Evolutionary conservation across 2,329 filamentous ascomycete species (phyloP).

Genomic region (Trichoderma sp.): DNA sequence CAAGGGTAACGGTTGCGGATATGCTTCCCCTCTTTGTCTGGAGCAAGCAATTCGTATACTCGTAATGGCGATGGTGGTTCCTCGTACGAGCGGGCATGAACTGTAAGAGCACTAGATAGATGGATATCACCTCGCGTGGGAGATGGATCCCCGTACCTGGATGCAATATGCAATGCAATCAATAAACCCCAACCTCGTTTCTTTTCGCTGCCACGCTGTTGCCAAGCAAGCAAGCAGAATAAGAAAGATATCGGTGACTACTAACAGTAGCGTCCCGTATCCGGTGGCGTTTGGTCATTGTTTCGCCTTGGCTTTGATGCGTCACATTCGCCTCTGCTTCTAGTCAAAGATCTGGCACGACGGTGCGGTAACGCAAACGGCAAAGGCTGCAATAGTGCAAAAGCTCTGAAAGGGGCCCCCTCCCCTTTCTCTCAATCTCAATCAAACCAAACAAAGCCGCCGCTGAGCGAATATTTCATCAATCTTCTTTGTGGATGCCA

Average conservation of each 20-base stretch:
- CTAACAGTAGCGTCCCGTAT: background rate
- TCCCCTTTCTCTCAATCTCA: background rate
- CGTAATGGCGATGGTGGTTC: background rate
- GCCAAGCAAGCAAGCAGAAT: no score
- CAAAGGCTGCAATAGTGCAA: constrained; percentile 5
- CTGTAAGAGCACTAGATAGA: background rate
- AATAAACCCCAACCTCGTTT: background rate
- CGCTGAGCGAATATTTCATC: background rate
- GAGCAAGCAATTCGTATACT: background rate
- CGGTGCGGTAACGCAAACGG: constrained; percentile 19
- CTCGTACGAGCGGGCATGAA: background rate
- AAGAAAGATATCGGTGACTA: background rate
- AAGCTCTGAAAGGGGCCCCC: background rate
- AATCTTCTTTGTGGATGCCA: background rate
- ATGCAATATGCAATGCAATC: background rate
- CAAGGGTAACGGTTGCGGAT: background rate
- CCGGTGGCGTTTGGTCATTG: background rate
- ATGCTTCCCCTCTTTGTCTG: background rate
- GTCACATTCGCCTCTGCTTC: background rate
- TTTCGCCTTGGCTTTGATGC: background rate
- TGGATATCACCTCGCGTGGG: background rate
- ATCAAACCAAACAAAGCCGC: background rate
- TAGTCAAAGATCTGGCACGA: constrained; percentile 5
- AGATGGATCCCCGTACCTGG: background rate
- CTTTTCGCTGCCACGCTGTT: background rate